These are phyloP conservation scores for Athelia sp. DNA, from an alignment of 1,284 basidiomycete genomes.

Conservation along the genomic window DNA sequence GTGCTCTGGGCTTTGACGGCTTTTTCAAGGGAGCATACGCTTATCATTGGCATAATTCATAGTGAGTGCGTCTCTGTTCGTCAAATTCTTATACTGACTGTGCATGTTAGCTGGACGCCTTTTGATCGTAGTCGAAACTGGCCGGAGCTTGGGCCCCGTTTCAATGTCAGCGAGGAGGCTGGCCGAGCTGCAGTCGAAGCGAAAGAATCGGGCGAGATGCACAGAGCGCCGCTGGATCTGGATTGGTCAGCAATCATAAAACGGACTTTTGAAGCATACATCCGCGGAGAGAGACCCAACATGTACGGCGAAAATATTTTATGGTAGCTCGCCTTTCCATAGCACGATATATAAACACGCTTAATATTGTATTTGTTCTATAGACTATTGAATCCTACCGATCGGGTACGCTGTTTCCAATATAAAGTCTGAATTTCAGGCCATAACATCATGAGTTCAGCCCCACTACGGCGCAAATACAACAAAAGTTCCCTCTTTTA, in stretches of 20 bases:
- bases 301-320: constrained; percentile 71
- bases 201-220: constrained; percentile 9
- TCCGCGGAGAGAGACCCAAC: constrained; percentile 69
- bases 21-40: constrained; percentile 80
- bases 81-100: neutral
- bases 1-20: constrained; percentile 70
- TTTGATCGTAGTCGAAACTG: constrained; percentile 72
- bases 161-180: constrained; percentile 51
- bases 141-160: constrained; percentile 67
- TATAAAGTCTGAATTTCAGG: too few relatives aligned
- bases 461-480: too few relatives aligned
- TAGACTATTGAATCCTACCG: too few relatives aligned
- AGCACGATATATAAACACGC: too few relatives aligned
- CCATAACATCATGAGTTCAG: too few relatives aligned
- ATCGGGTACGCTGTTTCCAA: too few relatives aligned
- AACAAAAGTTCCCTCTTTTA: too few relatives aligned
- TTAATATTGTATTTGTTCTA: too few relatives aligned
- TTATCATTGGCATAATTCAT: constrained; percentile 83
- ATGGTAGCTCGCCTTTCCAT: constrained; percentile 28
- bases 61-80: constrained; percentile 32
- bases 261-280: constrained; percentile 72
- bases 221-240: constrained; percentile 53
- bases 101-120: constrained; percentile 59
- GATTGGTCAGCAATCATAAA: constrained; percentile 78
- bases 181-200: constrained; percentile 25